Evolutionary conservation across 1,139 yeast species (phyloP), one percentile per base, ranked within the genome.

Genomic region (Diutina scorzettiae): DNA sequence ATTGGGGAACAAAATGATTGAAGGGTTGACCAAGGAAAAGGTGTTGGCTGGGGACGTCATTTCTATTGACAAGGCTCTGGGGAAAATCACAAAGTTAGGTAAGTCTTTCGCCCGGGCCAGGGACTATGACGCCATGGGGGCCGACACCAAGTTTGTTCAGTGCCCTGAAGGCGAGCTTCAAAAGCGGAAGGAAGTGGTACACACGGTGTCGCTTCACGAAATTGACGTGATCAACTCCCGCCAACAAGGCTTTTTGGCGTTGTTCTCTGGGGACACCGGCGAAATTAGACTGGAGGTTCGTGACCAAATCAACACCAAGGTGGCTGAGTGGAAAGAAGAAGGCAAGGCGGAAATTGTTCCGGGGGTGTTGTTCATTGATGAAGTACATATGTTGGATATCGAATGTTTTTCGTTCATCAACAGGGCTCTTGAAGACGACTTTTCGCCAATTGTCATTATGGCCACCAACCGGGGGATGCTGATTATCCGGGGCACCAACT

Each of bases 111-210:
- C 97, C 9, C 76, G 98, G 52, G 94, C 97, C 4, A 74, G 98
- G 57, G 98, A 93, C 62, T 93, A 91, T 62, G 99, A 93, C 63
- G 98, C 98, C 34, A 91, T 91, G 96, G 97, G 98, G 5, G 95
- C 96, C 40, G 97, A 93, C 54, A 87, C 96, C 34, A 87, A 86
- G 61, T 93, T 91, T 61, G 95, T 93, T 42, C 96, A 91, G 62
- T 86, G 96, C 59, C 99, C 99, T 28, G 97, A 91, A 61, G 99
- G 99, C 42, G 99, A 93, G 68, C 72, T 93, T 56, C 98, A 93
- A 64, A 84, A 85, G 56, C 78, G 97, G 54, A 86, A 85, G 57
- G 95, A 89, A 57, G 95, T 87, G 14, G 95, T 87, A 17, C 99
- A 93, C 63, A 89, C 96, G 0, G 96, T 93, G 9, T 85, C 96